Percentiles rank a stretch among this genome's conserved stretches.
phyloP scores from a whole-genome alignment of 1,284 basidiomycete species.

The Cutaneotrichosporon cutaneum region DNA sequence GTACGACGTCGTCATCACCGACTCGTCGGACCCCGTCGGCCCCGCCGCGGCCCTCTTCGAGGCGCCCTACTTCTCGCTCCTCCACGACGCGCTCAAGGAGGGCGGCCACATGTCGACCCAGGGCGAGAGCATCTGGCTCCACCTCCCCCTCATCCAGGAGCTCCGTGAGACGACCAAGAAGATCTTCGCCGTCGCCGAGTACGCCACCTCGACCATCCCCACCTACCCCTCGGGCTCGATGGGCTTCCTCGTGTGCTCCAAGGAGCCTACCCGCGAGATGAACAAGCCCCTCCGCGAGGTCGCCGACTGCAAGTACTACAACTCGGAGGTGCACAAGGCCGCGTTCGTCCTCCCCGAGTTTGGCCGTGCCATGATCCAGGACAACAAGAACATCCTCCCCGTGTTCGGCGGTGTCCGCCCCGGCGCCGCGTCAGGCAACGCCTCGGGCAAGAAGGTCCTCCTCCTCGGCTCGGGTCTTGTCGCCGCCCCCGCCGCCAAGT shows the following conservation, averaged over 20 bases:
- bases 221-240: conserved; percentile 98
- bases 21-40: conserved; percentile 97
- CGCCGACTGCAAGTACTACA: conserved; percentile 56
- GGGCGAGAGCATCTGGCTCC: conserved; percentile 94
- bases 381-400: conserved; percentile 67
- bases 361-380: conserved; percentile 69
- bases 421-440: conserved; percentile 54
- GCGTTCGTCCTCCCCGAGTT: conserved; percentile 94
- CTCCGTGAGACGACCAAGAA: conserved; percentile 70
- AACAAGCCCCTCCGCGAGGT: conserved; percentile 68
- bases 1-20: conserved; percentile 98
- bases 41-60: conserved; percentile 94
- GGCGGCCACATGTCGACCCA: conserved; percentile 96
- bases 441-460: conserved; percentile 69
- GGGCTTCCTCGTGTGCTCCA: conserved; percentile 89
- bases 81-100: conserved; percentile 82
- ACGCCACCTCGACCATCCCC: conserved; percentile 95
- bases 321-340: conserved; percentile 47
- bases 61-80: conserved; percentile 94
- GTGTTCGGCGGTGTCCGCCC: conserved; percentile 61
- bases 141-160: conserved; percentile 81
- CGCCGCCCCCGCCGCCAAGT: conserved; percentile 89
- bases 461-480: conserved; percentile 95
- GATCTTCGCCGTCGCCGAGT: conserved; percentile 83
- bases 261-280: conserved; percentile 69